Evolutionary conservation across 208 protist genomes (phyloP).

Genomic region (Leishmania arabica): DNA sequence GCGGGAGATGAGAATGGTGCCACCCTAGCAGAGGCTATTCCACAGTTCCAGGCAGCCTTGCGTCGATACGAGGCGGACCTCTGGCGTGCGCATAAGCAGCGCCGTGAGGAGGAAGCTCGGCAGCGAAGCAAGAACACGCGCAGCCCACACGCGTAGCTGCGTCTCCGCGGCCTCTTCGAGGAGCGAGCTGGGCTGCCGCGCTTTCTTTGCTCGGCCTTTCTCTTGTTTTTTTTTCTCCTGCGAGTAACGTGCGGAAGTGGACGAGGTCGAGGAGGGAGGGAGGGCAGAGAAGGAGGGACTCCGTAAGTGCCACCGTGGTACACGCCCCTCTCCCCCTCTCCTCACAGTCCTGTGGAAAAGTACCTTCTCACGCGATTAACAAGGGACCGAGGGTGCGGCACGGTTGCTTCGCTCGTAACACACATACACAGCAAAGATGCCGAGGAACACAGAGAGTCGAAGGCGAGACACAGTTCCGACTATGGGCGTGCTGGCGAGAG

Average conservation of each 20-base stretch:
- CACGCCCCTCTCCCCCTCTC: not conserved
- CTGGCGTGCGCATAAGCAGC: conserved; percentile 44
- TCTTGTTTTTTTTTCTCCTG: not conserved
- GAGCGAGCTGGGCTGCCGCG: not conserved
- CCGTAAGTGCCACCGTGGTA: not conserved
- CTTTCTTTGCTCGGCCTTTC: not conserved
- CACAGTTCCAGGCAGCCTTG: conserved; percentile 54
- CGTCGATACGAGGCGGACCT: conserved; percentile 66
- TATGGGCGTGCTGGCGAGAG: not conserved
- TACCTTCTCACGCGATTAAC: not conserved
- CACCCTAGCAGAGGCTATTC: conserved; percentile 45
- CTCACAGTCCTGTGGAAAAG: not conserved
- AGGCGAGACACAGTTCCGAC: not conserved
- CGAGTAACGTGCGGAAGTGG: not conserved
- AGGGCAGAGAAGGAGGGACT: not conserved
- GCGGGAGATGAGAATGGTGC: conserved; percentile 16
- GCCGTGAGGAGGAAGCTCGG: conserved; percentile 31
- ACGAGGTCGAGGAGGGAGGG: not conserved
- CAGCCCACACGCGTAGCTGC: conserved; percentile 3
- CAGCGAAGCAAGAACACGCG: conserved; percentile 19
- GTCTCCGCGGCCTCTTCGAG: not conserved
- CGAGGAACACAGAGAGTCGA: not conserved
- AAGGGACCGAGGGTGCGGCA: not conserved
- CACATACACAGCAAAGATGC: not conserved
- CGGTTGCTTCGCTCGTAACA: not conserved